These are phyloP conservation scores for Collybia sp. DNA, from an alignment of 768 basidiomycete species.

Conservation along the genomic window DNA sequence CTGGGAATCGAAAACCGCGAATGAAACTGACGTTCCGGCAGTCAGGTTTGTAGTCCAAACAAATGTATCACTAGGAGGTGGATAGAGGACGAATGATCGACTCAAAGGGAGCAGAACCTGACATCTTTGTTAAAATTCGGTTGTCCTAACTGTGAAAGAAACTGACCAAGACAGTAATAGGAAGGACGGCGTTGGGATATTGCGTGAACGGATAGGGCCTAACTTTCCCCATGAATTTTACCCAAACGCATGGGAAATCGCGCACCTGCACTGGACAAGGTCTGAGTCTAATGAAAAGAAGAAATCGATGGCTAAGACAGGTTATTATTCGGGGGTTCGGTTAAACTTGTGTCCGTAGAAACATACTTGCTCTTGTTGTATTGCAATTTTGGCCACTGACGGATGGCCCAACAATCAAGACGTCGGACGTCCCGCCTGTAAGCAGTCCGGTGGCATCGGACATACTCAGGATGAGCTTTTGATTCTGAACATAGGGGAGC, in stretches of 20 bases:
- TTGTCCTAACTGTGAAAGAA: constrained; percentile 8
- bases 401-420: constrained; percentile 46
- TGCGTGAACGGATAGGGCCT: constrained; percentile 45
- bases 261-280: constrained; percentile 23
- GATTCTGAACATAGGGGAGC: constrained; percentile 33
- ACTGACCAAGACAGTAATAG: constrained; percentile 51
- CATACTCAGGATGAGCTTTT: constrained; percentile 54
- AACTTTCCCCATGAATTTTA: background rate
- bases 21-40: constrained; percentile 54
- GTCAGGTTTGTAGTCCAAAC: constrained; percentile 56
- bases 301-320: constrained; percentile 17
- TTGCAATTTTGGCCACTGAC: constrained; percentile 43
- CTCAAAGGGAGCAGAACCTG: constrained; percentile 67
- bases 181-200: constrained; percentile 43
- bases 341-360: constrained; percentile 3
- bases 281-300: constrained; percentile 18
- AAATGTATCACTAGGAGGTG: constrained; percentile 32
- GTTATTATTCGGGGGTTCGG: background rate
- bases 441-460: constrained; percentile 69
- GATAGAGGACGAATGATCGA: constrained; percentile 36
- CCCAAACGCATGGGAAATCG: background rate
- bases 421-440: constrained; percentile 51
- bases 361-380: constrained; percentile 35
- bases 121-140: background rate
- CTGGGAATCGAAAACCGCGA: constrained; percentile 46